phyloP scores from a whole-genome alignment of 345 rosid genomes.

The Pugionium cornutum region DNA sequence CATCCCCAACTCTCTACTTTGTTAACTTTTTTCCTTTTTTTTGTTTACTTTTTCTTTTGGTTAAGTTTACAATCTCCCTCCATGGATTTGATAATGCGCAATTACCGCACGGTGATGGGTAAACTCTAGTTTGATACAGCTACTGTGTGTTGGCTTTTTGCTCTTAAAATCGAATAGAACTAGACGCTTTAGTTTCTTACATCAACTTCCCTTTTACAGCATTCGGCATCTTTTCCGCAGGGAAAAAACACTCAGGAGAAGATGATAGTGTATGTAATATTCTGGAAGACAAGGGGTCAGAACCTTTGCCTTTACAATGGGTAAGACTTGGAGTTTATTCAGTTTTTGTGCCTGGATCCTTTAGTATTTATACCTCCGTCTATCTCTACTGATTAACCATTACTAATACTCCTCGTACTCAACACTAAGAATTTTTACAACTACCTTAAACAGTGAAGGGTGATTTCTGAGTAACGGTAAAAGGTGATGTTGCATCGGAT shows the following conservation, averaged over 20 bases:
- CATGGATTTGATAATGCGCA: conserved; percentile 37
- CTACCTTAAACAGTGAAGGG: no score
- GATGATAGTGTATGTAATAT: not conserved
- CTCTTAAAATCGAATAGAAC: conserved; percentile 4
- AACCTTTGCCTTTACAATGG: conserved; percentile 12
- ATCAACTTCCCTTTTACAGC: conserved; percentile 26
- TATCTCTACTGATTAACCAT: not conserved
- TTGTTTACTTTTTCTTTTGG: not conserved
- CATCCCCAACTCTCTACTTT: conserved; percentile 8
- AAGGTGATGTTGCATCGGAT: no score
- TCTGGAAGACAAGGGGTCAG: not conserved
- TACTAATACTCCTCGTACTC: no score
- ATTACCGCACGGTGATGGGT: conserved; percentile 36
- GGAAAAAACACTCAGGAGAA: not conserved
- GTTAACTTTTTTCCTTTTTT: conserved; percentile 16
- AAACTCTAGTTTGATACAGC: conserved; percentile 28
- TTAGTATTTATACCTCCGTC: no score
- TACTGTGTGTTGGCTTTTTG: conserved; percentile 29
- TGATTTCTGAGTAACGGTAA: no score
- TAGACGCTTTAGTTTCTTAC: conserved; percentile 5
- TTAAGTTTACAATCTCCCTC: conserved; percentile 29
- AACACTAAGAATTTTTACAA: no score
- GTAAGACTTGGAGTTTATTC: conserved; percentile 17
- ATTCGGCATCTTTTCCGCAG: conserved; percentile 35
- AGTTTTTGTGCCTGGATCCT: not conserved